Base-by-base conservation (phyloP, 768 basidiomycete species). In the Sistotremastrum niveocremeum region DNA sequence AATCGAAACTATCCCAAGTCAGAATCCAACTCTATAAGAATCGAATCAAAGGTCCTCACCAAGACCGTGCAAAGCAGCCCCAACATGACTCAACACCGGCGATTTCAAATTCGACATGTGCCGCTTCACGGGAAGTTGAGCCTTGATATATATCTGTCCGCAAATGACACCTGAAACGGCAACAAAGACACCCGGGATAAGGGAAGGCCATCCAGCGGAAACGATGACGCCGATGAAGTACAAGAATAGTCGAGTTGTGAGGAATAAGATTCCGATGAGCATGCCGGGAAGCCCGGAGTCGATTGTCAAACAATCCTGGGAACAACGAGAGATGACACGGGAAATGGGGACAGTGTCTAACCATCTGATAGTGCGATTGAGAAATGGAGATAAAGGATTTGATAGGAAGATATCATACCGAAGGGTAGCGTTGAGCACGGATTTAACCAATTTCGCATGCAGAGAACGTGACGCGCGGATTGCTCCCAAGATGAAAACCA, bases 61-160 rank as follows among this genome's bases (percentile, higher is more conserved):
- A 28, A 51, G 31, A 4, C 50, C 50, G 28, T 40, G 35, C 9
- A 51, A 34, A 9, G 47, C 42, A 6, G 46, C 42, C 4, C 47
- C 46, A 9, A 51, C 29, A n/a, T 51, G 50, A 6, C 39, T 42
- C 38, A 50, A 20, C 35, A 68, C 51, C 0, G 66, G 66, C 32
- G 57, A 55, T 46, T 62, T 61, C 32, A 57, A 53, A 45, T 64
- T 64, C 3, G 53, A 58, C 57, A 63, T 59, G 46, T 62, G 60
- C 12, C 63, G 52, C 56, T 64, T 65, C 52, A 64, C 57, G 20
- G 57, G 55, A 32, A 66, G 54, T 46, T 67, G 65, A 37, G 58
- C 58, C 48, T 63, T 61, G 38, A 67, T 63, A 50, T 66, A 66
- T 7, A 66, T 42, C 61, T 57, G 34, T 28, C 47, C 62, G 60